Evolutionary conservation across 2,329 filamentous ascomycete genomes (phyloP).

Genomic region (Beauveria australis): DNA sequence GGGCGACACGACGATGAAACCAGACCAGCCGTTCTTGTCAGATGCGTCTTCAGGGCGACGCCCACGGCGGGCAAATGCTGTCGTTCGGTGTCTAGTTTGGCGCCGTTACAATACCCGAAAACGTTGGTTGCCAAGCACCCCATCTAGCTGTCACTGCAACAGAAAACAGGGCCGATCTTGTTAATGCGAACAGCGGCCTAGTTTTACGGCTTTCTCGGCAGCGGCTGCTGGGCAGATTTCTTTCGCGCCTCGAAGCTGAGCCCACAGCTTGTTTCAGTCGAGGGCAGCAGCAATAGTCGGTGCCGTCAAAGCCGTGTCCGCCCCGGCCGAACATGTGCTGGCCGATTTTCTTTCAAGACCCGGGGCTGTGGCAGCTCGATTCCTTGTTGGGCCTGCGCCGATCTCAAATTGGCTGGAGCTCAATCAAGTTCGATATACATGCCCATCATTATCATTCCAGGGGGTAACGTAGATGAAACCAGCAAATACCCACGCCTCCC

Average conservation of each 20-base stretch:
- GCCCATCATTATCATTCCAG: no score
- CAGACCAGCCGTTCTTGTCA: no score
- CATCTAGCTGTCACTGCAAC: background rate
- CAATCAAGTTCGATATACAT: no score
- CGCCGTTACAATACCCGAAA: background rate
- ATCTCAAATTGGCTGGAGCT: no score
- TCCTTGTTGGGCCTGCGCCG: no score
- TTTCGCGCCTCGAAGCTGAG: no score
- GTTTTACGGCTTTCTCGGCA: background rate
- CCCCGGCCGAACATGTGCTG: background rate
- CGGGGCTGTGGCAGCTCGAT: no score
- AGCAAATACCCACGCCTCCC: no score
- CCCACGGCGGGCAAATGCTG: background rate
- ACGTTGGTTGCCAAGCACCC: background rate
- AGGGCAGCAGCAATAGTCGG: background rate
- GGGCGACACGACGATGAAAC: background rate
- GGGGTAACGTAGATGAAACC: no score
- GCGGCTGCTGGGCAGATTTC: background rate
- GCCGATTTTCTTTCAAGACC: background rate
- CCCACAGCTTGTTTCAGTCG: background rate
- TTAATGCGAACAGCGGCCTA: background rate
- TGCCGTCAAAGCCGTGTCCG: background rate
- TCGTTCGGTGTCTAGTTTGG: background rate
- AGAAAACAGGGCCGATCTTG: background rate
- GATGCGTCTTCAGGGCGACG: background rate